A percentile compares a stretch with the other conserved stretches of the same genome.
Evolutionary conservation across 495 filamentous ascomycete genomes (phyloP).

Genomic region (Elaphomyces granulatus): DNA sequence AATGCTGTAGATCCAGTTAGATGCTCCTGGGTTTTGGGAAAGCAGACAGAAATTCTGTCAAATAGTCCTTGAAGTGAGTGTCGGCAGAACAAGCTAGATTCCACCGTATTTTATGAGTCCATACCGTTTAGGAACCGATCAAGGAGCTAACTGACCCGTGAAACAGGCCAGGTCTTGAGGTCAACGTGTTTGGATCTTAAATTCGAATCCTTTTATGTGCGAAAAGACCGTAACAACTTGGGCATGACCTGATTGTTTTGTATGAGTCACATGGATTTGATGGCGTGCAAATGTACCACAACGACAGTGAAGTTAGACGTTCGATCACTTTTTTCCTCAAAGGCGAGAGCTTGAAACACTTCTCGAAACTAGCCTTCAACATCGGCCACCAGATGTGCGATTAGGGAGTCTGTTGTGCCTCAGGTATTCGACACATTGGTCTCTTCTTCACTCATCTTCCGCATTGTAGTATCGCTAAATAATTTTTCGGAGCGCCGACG

Average conservation of each 20-base stretch:
- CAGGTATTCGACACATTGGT: constrained; percentile 40
- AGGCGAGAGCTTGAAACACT: constrained; percentile 29
- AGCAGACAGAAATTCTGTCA: constrained; percentile 34
- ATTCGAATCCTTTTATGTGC: too few relatives aligned
- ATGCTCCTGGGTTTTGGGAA: constrained; percentile 44
- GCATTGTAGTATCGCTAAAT: constrained; percentile 42
- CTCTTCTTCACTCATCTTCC: constrained; percentile 42
- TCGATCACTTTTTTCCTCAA: constrained; percentile 3
- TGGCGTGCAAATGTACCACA: constrained; percentile 38
- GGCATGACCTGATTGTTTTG: background rate
- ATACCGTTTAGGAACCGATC: too few relatives aligned
- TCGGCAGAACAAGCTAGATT: too few relatives aligned
- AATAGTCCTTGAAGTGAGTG: constrained; percentile 29
- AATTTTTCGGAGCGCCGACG: constrained; percentile 49
- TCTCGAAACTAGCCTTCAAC: constrained; percentile 33
- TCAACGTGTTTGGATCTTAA: constrained; percentile 3
- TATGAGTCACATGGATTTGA: constrained; percentile 22
- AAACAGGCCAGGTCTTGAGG: constrained; percentile 16
- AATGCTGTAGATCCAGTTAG: constrained; percentile 53
- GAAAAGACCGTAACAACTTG: too few relatives aligned
- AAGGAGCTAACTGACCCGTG: background rate
- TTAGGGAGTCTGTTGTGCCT: constrained; percentile 33
- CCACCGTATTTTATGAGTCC: too few relatives aligned
- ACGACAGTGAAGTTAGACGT: constrained; percentile 33
- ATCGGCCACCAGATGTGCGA: constrained; percentile 34